Evolutionary conservation across 495 filamentous ascomycete genomes (phyloP).

Genomic region (Letharia columbiana): DNA sequence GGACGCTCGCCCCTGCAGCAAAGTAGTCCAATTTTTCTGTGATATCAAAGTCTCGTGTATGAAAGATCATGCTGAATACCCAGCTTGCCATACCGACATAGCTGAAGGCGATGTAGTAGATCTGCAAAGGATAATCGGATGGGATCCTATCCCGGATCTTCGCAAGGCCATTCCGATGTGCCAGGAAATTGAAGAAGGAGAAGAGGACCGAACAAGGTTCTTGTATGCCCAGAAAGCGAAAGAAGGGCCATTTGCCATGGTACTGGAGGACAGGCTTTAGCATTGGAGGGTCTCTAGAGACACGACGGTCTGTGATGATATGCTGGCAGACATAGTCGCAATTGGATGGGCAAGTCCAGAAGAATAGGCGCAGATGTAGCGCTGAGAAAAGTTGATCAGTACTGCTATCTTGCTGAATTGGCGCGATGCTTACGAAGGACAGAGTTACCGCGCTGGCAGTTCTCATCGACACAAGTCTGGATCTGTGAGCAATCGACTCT

Average conservation of each 20-base stretch:
- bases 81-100: constrained; percentile 77
- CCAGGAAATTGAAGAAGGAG: constrained; percentile 78
- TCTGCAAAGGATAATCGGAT: constrained; percentile 59
- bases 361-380: constrained; percentile 43
- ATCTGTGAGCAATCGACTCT: constrained; percentile 11
- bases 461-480: constrained; percentile 73
- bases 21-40: constrained; percentile 97
- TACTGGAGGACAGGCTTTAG: constrained; percentile 71
- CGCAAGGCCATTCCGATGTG: constrained; percentile 72
- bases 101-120: constrained; percentile 72
- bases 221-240: constrained; percentile 81
- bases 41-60: constrained; percentile 71
- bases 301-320: constrained; percentile 69
- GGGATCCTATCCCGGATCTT: constrained; percentile 64
- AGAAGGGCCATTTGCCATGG: constrained; percentile 99
- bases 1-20: constrained; percentile 78
- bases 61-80: constrained; percentile 84
- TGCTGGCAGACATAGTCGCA: constrained; percentile 99
- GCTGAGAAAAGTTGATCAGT: constrained; percentile 25
- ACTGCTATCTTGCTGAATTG: neutral
- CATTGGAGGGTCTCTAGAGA: constrained; percentile 54
- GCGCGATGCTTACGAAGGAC: constrained; percentile 37
- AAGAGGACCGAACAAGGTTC: constrained; percentile 92
- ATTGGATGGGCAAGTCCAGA: constrained; percentile 70
- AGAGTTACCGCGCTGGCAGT: constrained; percentile 54